Conservation (phyloP, 192 early-diverging fungal species). For the Chytriomyces hyalinus region DNA sequence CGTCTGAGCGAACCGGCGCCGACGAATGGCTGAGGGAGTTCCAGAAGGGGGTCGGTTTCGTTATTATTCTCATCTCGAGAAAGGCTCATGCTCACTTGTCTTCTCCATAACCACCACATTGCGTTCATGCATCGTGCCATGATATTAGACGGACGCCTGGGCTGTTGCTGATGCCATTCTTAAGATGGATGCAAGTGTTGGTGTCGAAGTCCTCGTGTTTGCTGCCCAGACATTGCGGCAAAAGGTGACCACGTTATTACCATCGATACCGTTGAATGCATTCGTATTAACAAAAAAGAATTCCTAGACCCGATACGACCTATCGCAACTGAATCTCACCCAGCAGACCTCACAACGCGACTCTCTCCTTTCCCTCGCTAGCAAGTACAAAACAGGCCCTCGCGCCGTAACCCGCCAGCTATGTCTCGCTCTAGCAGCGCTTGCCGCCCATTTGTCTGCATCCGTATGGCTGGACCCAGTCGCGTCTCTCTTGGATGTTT, state of each 20-base stretch:
- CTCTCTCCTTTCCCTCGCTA: conserved; percentile 74
- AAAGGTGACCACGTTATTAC: conserved; percentile 62
- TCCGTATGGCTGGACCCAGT: conserved; percentile 81
- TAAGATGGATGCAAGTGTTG: conserved; percentile 52
- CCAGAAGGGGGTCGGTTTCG: conserved; percentile 77
- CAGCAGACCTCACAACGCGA: conserved; percentile 69
- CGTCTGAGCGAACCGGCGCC: conserved; percentile 45
- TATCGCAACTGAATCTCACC: conserved; percentile 72
- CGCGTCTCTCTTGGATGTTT: conserved; percentile 70
- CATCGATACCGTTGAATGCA: not conserved
- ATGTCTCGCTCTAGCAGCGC: conserved; percentile 79
- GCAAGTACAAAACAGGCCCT: conserved; percentile 56
- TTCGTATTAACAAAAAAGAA: conserved; percentile 1
- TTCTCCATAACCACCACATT: too few relatives aligned
- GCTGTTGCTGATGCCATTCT: conserved; percentile 76
- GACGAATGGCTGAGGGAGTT: conserved; percentile 82
- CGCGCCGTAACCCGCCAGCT: conserved; percentile 79
- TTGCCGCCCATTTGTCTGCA: conserved; percentile 75
- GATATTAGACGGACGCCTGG: conserved; percentile 78
- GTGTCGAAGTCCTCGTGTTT: conserved; percentile 75
- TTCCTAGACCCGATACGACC: conserved; percentile 75
- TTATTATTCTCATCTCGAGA: not conserved
- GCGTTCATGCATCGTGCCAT: too few relatives aligned
- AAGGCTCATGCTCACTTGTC: too few relatives aligned
- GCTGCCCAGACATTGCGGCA: conserved; percentile 92